Base-by-base conservation (phyloP, 2,329 filamentous ascomycete species). In the Xylariaceae sp. region DNA sequence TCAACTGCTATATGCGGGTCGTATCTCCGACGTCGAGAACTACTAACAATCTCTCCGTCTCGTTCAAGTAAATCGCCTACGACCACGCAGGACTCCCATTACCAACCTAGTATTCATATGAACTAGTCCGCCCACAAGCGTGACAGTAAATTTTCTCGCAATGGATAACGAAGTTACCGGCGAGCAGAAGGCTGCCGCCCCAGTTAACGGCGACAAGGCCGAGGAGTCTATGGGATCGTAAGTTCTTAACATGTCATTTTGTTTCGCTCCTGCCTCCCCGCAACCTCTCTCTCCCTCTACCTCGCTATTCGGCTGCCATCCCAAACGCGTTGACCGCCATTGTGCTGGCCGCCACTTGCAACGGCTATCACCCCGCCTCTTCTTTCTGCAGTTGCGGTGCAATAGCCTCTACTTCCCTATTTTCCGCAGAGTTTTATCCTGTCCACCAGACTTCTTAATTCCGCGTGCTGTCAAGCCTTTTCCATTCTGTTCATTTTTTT, bases 151-250 rank as follows among this genome's bases (percentile, higher is more conserved):
- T 12, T 9, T n/a, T 40, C 36, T 22, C 12, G 18, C 21, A 5
- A 61, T 61, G 58, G 58, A 59, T 29, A 51, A 49, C 50, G 37
- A 37, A 7, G 22, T 32, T 19, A 54, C 42, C 19, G 52, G 57
- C 19, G 49, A 59, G 37, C 52, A 49, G 21, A 57, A 55, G 29
- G 19, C n/a, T 26, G 26, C 18, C 18, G 34, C 39, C 37, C 54
- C 56, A 16, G 42, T 41, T 5, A 55, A 41, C n/a, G 52, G 49
- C 8, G 50, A 61, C 19, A 59, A 59, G 48, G 32, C 18, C 2
- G 52, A 47, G 26, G 49, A 50, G 5, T 39, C 57, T 45, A 12
- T 30, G 5, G 45, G 21, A 40, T 58, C 55, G 59, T 61, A 52
- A 44, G 59, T 60, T 47, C 10, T 16, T 30, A 1, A 21, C 34